A percentile compares a stretch with the other conserved stretches of the same genome.
These are phyloP conservation scores for Telopea speciosissima DNA, from an alignment of 177 flowering plant genomes.

Conservation along the genomic window DNA sequence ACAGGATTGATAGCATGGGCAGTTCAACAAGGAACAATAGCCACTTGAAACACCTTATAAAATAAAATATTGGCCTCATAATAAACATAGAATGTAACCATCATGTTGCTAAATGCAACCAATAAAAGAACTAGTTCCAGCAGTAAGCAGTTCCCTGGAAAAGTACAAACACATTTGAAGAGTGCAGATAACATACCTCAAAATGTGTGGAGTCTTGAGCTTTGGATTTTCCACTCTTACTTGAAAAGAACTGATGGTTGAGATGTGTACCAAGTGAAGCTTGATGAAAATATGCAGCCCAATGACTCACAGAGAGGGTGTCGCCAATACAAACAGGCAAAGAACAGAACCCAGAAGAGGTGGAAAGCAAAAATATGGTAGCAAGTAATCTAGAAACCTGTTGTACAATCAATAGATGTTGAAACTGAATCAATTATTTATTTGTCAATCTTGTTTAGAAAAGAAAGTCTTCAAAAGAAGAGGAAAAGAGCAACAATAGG, in stretches of 20 bases:
- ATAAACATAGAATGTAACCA: background rate
- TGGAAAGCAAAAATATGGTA: constrained; percentile 39
- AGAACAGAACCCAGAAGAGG: constrained; percentile 32
- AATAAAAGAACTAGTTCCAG: background rate
- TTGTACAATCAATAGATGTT: constrained; percentile 6
- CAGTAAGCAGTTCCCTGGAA: background rate
- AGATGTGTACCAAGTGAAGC: constrained; percentile 79
- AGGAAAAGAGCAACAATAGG: background rate
- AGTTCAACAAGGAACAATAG: too few relatives aligned
- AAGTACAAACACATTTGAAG: background rate
- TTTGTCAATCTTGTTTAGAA: background rate
- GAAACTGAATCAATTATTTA: background rate
- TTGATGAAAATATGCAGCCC: constrained; percentile 96
- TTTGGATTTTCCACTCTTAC: constrained; percentile 25
- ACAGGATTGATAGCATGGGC: background rate
- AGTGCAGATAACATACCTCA: constrained; percentile 33
- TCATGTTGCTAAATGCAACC: background rate
- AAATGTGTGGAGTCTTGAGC: constrained; percentile 14
- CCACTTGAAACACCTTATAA: too few relatives aligned
- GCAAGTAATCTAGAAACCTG: constrained; percentile 88
- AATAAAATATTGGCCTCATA: background rate
- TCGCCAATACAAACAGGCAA: constrained; percentile 30
- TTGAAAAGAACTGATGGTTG: constrained; percentile 43
- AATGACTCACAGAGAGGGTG: constrained; percentile 48
- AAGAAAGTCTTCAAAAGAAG: background rate